Evolutionary conservation across 495 filamentous ascomycete genomes (phyloP), one percentile per base, ranked within the genome.

Genomic region (Neurospora sublineolata): DNA sequence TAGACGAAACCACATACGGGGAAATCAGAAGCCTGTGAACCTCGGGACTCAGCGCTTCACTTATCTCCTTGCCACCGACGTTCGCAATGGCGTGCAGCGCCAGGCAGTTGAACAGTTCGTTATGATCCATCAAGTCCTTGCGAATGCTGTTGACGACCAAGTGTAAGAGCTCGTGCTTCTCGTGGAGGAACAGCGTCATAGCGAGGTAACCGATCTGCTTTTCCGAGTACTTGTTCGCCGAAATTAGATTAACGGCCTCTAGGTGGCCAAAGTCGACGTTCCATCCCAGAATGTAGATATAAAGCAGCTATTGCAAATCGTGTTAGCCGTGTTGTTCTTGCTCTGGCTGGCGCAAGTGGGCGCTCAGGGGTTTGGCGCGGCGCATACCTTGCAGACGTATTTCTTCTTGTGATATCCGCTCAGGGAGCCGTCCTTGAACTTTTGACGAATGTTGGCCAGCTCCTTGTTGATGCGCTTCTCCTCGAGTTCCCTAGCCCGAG

Each of bases 401-500:
- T 99, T 99, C 87, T 99, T 99, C 87, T 96, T 97, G 82, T 97
- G 92, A 77, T 99, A 99, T 68, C 96, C 96, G 81, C 90, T 97
- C 37, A 98, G 83, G 79, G 85, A 92, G 44, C 94, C 94, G 80
- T 94, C 91, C 87, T 91, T 91, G 80, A 93, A 93, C 82, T 93
- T 93, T 82, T 92, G 88, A 76, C 95, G 89, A 81, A 99, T 98
- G 77, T 99, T 99, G 77, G 96, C 96, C 78, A 98, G 84, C 84
- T 99, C 96, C 82, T 99, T 99, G 80, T 99, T 99, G 80, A 99
- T 97, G 75, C 96, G 86, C 84, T 99, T 99, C 84, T 99, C 96
- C 80, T 99, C 96, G 72, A 99, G 82, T 79, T 99, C 96, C 46
- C 96, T 88, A 27, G 96, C 96, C 77, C 96, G 85, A 37, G 96